Evolutionary conservation across 2,329 filamentous ascomycete genomes (phyloP).

Genomic region (Tolypocladium tropicale): DNA sequence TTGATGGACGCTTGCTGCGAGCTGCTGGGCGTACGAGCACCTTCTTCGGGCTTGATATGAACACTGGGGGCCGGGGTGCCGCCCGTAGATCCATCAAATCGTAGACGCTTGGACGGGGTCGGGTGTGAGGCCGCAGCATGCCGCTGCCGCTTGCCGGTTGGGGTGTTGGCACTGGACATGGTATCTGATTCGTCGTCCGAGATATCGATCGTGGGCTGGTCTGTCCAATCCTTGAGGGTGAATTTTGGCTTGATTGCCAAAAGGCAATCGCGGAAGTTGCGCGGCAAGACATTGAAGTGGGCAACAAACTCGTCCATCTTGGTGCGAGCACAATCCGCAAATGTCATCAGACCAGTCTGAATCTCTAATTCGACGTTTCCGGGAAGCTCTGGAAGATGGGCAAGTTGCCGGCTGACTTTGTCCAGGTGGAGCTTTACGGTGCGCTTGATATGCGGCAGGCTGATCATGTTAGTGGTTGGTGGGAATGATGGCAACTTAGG

Average conservation of each 20-base stretch:
- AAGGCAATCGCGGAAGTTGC: conserved; percentile 39
- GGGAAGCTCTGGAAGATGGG: conserved; percentile 55
- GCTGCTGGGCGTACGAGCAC: not conserved
- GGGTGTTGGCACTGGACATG: conserved; percentile 12
- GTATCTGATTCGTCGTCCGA: conserved; percentile 28
- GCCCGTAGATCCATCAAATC: conserved; percentile 9
- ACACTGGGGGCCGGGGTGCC: conserved; percentile 6
- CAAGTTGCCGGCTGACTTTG: conserved; percentile 43
- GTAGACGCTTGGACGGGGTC: conserved; percentile 24
- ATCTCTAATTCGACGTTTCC: conserved; percentile 58
- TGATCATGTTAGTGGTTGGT: conserved; percentile 11
- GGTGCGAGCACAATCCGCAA: conserved; percentile 44
- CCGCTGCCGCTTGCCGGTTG: conserved; percentile 19
- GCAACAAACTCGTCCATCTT: conserved; percentile 36
- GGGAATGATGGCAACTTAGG: not conserved
- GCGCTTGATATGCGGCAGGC: conserved; percentile 41
- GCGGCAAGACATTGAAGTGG: conserved; percentile 34
- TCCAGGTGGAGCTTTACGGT: conserved; percentile 40
- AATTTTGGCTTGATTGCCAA: conserved; percentile 36
- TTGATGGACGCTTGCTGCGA: conserved; percentile 6
- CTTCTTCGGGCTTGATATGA: conserved; percentile 28
- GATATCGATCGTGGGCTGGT: conserved; percentile 26
- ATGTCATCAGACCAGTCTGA: conserved; percentile 44
- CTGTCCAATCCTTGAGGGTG: conserved; percentile 26
- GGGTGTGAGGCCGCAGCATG: conserved; percentile 12